Evolutionary conservation across 1,139 yeast genomes (phyloP).

Genomic region (Lodderomyces beijingensis): DNA sequence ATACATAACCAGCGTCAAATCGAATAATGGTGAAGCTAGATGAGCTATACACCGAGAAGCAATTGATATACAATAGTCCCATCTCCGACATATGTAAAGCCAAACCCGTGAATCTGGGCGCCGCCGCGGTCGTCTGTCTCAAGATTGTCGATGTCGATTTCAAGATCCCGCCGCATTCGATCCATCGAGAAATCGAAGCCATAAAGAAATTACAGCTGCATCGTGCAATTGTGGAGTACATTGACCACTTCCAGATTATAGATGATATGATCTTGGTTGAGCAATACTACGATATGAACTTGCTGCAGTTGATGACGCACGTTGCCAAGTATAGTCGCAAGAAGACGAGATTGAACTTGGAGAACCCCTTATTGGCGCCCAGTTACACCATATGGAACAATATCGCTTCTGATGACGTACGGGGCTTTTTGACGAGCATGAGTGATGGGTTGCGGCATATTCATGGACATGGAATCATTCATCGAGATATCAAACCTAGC

Average conservation of each 20-base stretch:
- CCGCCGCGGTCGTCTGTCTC: slow-evolving; percentile 24
- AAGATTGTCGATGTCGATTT: slow-evolving; percentile 40
- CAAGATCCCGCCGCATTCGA: slow-evolving; percentile 35
- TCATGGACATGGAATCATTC: slow-evolving; percentile 61
- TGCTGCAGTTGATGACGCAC: slow-evolving; percentile 21
- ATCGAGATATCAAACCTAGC: slow-evolving; percentile 82
- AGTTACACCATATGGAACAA: slow-evolving; percentile 6
- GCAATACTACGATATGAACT: slow-evolving; percentile 26
- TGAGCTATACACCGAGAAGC: slow-evolving; percentile 17
- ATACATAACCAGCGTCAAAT: neutral
- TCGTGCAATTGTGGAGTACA: slow-evolving; percentile 17
- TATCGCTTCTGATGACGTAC: slow-evolving; percentile 11
- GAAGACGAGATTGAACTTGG: slow-evolving; percentile 8
- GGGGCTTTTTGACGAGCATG: slow-evolving; percentile 18
- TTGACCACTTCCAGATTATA: slow-evolving; percentile 20
- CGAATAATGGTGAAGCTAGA: slow-evolving; percentile 9
- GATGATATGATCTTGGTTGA: slow-evolving; percentile 38
- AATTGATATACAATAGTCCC: slow-evolving; percentile 31
- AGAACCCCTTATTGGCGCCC: slow-evolving; percentile 2
- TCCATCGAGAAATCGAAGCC: slow-evolving; percentile 29
- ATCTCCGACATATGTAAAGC: slow-evolving; percentile 33
- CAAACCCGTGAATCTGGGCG: slow-evolving; percentile 9
- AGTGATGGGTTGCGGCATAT: slow-evolving; percentile 21
- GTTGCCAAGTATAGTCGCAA: slow-evolving; percentile 11
- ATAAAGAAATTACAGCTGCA: slow-evolving; percentile 16